Evolutionary conservation across 2,329 filamentous ascomycete species (phyloP), one percentile per base, ranked within the genome.

Genomic region (Fusarium gaditjirri): DNA sequence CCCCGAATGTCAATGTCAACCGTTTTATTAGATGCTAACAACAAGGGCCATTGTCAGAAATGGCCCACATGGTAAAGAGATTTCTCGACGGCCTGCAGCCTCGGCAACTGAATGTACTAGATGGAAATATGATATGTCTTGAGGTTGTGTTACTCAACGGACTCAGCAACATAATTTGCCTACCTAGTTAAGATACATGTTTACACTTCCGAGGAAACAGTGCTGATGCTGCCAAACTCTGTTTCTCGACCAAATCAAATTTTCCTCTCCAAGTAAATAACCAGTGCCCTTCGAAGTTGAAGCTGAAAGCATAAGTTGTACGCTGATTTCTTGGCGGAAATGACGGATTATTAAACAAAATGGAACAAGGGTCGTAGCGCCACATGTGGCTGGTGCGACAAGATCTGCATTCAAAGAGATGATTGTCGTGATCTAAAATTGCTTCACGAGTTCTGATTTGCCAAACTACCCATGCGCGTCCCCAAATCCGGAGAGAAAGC

Each of bases 401-500:
- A 46, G 65, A 72, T 71, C 70, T 67, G 44, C 65, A 16, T 50
- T 25, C 44, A 29, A 29, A 56, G 27, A 52, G 38, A 59, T 61
- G 61, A 73, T 73, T 61, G 47, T 55, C 61, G 57, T 54, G 57
- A 63, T 54, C 56, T 25, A 31, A 31, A 59, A 21, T 33, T 49
- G 27, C n/a, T 55, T 41, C 25, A 46, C 25, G 66, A 29, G 29
- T 39, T 38, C 46, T 72, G 69, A 72, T 72, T 72, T 54, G 70
- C 47, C 46, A 53, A 52, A 25, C 35, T 3, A 36, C 16, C 43
- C 50, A 58, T 59, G 39, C 42, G 49, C 65, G 33, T 58, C 43
- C 36, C 21, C 58, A 38, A 46, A 31, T 8, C 62, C 74, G 75
- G 75, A 76, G 73, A 57, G 61, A 60, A 59, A 31, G 12, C 60